phyloP scores from a whole-genome alignment of 2,329 filamentous ascomycete genomes.

The Gliomastix tumulicola region DNA sequence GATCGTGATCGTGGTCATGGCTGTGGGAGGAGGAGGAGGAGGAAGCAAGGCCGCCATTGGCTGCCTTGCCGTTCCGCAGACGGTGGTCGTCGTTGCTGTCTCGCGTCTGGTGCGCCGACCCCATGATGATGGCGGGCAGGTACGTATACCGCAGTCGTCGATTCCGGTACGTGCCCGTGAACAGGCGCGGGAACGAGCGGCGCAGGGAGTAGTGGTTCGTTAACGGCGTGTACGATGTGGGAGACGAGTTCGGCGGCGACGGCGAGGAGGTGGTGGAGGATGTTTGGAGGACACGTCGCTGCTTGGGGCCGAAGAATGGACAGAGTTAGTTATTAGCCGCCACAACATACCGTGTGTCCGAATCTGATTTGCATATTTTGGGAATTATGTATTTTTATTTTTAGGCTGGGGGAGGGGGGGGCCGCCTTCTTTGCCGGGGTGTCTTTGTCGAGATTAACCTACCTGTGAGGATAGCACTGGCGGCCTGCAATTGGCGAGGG shows the following conservation, averaged over 20 bases:
- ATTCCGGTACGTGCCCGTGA: constrained; percentile 11
- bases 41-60: no score
- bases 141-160: constrained; percentile 9
- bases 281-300: constrained; percentile 4
- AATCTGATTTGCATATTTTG: no score
- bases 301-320: no score
- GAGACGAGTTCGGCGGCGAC: constrained; percentile 8
- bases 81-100: constrained; percentile 14
- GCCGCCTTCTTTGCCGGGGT: no score
- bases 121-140: constrained; percentile 15
- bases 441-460: no score
- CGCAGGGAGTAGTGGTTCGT: constrained; percentile 1
- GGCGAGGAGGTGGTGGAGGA: constrained; percentile 4
- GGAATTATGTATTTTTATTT: no score
- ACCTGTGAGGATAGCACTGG: no score
- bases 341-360: no score
- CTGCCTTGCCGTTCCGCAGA: no score
- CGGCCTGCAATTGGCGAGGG: no score
- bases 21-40: constrained; percentile 7
- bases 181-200: constrained; percentile 10
- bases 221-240: constrained; percentile 2
- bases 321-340: no score
- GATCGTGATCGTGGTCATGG: constrained; percentile 27
- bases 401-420: no score
- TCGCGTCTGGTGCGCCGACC: constrained; percentile 20